phyloP scores from a whole-genome alignment of 768 basidiomycete genomes.

The Termitomyces bulborhizus region DNA sequence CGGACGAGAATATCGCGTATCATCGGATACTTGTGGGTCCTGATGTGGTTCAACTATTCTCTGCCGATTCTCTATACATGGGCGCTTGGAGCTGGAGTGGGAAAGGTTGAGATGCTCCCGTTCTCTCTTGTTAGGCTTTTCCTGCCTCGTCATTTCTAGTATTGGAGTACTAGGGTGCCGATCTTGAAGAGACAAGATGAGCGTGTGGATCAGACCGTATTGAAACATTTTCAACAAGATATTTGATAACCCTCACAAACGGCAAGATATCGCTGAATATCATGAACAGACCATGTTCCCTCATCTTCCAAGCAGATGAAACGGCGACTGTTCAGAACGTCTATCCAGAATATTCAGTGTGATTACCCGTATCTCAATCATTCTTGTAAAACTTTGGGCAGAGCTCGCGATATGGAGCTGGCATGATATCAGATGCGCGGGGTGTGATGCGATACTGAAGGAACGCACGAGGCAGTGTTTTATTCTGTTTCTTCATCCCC shows the following conservation, averaged over 20 bases:
- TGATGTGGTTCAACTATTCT: background rate
- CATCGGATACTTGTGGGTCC: conserved; percentile 5
- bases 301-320: background rate
- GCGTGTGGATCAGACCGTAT: background rate
- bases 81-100: background rate
- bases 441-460: background rate
- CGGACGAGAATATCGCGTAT: background rate
- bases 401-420: conserved; percentile 3
- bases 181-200: background rate
- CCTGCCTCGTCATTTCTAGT: background rate
- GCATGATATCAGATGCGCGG: background rate
- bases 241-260: background rate
- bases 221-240: background rate
- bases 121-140: background rate
- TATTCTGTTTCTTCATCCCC: background rate
- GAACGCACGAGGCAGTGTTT: conserved; percentile 1
- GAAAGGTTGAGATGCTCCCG: background rate
- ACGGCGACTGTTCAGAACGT: background rate
- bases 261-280: background rate
- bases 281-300: too few species aligned
- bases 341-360: background rate
- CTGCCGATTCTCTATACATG: background rate
- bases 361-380: background rate
- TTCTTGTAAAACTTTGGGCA: conserved; percentile 1
- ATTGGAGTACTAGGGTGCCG: background rate